These are phyloP conservation scores for Hyaloscypha finlandica DNA, from an alignment of 495 filamentous ascomycete species.

Conservation along the genomic window DNA sequence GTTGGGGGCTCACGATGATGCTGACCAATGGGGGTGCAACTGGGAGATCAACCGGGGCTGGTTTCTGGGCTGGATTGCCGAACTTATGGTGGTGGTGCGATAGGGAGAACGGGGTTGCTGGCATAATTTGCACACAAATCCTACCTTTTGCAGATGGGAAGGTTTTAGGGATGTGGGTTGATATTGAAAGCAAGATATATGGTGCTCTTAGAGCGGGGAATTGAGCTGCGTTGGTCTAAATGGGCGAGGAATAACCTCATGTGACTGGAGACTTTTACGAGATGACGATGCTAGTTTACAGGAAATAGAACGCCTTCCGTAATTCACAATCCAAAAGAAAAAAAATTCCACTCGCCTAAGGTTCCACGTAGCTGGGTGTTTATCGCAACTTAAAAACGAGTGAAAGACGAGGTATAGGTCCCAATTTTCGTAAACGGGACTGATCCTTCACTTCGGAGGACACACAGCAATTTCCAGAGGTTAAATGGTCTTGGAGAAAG, in stretches of 20 bases:
- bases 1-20: slow-evolving; percentile 62
- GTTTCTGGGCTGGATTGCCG: slow-evolving; percentile 57
- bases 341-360: not conserved
- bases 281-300: not conserved
- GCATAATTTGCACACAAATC: slow-evolving; percentile 58
- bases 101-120: slow-evolving; percentile 57
- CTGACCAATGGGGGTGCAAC: slow-evolving; percentile 45
- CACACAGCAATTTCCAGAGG: no score
- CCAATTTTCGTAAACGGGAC: no score
- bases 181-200: slow-evolving; percentile 33
- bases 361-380: no score
- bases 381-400: no score
- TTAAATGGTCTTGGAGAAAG: no score
- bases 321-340: not conserved
- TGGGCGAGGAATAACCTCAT: not conserved
- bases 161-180: slow-evolving; percentile 42
- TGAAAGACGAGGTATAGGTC: no score
- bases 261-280: not conserved
- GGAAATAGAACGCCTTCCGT: not conserved
- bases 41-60: slow-evolving; percentile 50
- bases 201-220: not conserved
- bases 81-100: slow-evolving; percentile 66
- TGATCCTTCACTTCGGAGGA: no score
- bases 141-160: slow-evolving; percentile 51
- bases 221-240: not conserved